A percentile compares a stretch with the other conserved stretches of the same genome.
Conservation (phyloP, 306 rosid species). For the Prunus mume region DNA sequence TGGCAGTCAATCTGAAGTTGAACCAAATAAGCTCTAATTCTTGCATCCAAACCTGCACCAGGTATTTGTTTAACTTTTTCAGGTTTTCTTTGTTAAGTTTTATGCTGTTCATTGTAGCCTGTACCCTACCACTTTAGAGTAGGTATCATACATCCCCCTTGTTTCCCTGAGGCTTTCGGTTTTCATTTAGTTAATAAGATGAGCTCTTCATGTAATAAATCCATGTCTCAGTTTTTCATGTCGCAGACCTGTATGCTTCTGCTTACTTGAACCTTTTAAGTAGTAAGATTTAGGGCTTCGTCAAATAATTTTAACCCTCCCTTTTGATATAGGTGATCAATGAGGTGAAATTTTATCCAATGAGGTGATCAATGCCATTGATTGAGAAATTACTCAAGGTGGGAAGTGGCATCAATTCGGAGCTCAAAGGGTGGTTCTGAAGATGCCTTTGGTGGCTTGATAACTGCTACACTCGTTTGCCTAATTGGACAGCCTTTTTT, state of each 20-base stretch:
- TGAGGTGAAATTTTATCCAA: not conserved
- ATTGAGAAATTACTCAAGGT: constrained; percentile 3
- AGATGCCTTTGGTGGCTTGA: constrained; percentile 4
- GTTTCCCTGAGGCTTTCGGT: not conserved
- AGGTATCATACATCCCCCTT: not conserved
- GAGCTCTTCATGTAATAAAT: not conserved
- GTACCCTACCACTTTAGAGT: not conserved
- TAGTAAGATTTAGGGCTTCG: not conserved
- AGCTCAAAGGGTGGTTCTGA: not conserved
- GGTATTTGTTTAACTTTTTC: constrained; percentile 21
- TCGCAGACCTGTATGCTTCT: not conserved
- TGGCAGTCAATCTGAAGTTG: constrained; percentile 1
- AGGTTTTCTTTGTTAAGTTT: not conserved
- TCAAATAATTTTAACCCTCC: not conserved
- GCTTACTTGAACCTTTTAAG: not conserved
- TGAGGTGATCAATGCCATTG: constrained; percentile 1
- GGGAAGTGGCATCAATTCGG: not conserved
- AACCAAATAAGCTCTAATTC: constrained; percentile 16
- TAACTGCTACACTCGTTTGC: constrained; percentile 5
- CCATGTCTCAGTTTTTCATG: not conserved
- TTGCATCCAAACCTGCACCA: constrained; percentile 11
- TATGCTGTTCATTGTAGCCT: not conserved
- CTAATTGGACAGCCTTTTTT: not conserved
- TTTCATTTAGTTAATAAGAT: not conserved
- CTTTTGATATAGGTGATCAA: constrained; percentile 10